These are phyloP conservation scores for Oidiodendron maius DNA, from an alignment of 495 filamentous ascomycete species.

Conservation along the genomic window DNA sequence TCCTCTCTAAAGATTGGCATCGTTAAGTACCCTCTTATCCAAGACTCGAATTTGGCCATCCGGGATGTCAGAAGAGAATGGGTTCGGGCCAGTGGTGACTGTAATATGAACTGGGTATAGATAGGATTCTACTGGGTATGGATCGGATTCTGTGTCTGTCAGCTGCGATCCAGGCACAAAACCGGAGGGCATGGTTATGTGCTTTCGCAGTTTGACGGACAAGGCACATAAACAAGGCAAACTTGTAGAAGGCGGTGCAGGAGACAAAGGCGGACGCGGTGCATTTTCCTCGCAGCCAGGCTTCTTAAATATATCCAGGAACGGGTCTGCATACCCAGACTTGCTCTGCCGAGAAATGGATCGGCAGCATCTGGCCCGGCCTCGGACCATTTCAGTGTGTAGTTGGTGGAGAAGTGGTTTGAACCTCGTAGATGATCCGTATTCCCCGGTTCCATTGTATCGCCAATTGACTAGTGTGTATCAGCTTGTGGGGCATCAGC, in stretches of 20 bases:
- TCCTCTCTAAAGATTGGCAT: too few relatives aligned
- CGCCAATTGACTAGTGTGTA: too few relatives aligned
- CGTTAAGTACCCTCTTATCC: not conserved
- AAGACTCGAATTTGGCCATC: not conserved
- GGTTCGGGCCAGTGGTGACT: not conserved
- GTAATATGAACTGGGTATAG: not conserved
- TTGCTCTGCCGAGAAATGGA: not conserved
- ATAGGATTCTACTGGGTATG: not conserved
- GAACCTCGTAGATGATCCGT: too few relatives aligned
- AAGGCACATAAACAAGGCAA: not conserved
- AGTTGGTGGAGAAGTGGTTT: too few relatives aligned
- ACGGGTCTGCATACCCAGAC: not conserved
- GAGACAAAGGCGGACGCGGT: not conserved
- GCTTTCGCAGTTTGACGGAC: not conserved
- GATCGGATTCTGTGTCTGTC: not conserved
- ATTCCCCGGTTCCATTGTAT: too few relatives aligned
- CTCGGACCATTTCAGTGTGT: too few relatives aligned
- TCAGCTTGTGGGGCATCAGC: too few relatives aligned
- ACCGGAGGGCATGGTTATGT: not conserved
- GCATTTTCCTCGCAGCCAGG: too few relatives aligned
- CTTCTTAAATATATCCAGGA: not conserved
- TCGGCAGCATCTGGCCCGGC: too few relatives aligned
- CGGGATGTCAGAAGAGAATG: not conserved
- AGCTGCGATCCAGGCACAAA: not conserved
- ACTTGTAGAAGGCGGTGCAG: not conserved